Conservation (phyloP, 805 yeast species). For the Nakazawaea ishiwadae region DNA sequence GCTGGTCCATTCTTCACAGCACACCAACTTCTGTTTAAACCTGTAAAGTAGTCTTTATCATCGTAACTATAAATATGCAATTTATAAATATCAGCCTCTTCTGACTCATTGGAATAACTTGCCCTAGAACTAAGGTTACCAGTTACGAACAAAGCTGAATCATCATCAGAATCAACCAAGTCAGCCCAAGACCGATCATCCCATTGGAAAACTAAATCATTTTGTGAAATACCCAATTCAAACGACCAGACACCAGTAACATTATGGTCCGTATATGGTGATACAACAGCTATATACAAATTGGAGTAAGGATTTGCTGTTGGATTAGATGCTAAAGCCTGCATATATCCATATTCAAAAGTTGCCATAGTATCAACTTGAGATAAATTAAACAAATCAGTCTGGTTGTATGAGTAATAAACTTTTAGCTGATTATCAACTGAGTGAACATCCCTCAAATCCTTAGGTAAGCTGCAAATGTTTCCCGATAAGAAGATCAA, state of each 20-base stretch:
- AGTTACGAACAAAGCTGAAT: constrained; percentile 62
- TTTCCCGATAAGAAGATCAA: constrained; percentile 49
- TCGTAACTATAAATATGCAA: constrained; percentile 45
- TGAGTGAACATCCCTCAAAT: background rate
- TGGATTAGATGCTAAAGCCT: constrained; percentile 17
- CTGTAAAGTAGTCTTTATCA: constrained; percentile 28
- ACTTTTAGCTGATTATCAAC: constrained; percentile 20
- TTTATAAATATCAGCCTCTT: constrained; percentile 23
- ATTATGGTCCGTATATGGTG: constrained; percentile 15
- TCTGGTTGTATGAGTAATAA: constrained; percentile 22
- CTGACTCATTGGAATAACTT: background rate
- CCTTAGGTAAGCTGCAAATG: constrained; percentile 33
- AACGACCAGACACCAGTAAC: constrained; percentile 44
- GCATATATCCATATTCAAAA: constrained; percentile 24
- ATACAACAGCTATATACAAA: constrained; percentile 19
- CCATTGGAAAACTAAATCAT: constrained; percentile 65
- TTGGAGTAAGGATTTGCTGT: constrained; percentile 12
- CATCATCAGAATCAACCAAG: constrained; percentile 66
- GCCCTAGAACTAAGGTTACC: constrained; percentile 34
- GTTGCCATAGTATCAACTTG: constrained; percentile 14
- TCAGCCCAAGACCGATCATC: constrained; percentile 50
- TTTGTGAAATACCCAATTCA: constrained; percentile 61
- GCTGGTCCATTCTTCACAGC: constrained; percentile 58
- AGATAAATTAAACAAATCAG: constrained; percentile 13
- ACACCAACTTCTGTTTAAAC: constrained; percentile 59